A percentile compares a stretch with the other conserved stretches of the same genome.
These are phyloP conservation scores for Fusarium protoensiforme DNA, from an alignment of 2,329 filamentous ascomycete genomes.

Conservation along the genomic window DNA sequence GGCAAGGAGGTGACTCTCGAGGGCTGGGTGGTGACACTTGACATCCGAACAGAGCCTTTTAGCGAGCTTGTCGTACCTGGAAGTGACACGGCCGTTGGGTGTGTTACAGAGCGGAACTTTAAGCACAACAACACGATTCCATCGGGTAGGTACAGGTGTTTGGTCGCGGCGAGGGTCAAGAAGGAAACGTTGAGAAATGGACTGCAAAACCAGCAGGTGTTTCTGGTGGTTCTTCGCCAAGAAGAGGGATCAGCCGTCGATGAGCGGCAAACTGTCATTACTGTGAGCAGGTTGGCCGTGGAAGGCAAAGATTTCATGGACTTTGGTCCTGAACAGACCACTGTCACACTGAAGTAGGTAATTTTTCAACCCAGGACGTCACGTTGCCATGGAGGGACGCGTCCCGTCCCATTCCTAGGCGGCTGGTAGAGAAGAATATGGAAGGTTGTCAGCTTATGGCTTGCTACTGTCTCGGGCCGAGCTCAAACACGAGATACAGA, in stretches of 20 bases:
- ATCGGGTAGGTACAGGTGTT: background rate
- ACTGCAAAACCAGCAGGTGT: background rate
- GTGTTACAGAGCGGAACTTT: background rate
- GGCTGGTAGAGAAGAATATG: background rate
- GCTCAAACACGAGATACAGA: background rate
- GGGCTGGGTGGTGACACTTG: background rate
- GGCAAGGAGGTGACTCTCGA: background rate
- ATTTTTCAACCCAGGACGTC: background rate
- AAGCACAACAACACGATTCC: background rate
- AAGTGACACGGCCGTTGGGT: background rate
- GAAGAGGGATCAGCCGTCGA: background rate
- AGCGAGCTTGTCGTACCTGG: background rate
- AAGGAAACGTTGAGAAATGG: background rate
- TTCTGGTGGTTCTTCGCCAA: background rate
- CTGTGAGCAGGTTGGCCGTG: background rate
- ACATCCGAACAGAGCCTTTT: background rate
- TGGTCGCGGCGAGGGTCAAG: background rate
- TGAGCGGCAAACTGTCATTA: background rate
- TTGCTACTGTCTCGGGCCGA: background rate
- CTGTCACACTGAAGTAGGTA: background rate
- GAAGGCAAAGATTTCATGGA: background rate
- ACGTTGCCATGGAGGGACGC: background rate
- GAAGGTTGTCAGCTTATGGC: background rate
- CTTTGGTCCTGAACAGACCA: background rate
- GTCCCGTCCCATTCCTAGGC: background rate